Percentiles rank a stretch among this genome's conserved stretches.
Conservation (phyloP, 148 eudicot genomes). For the Mesembryanthemum crystallinum region DNA sequence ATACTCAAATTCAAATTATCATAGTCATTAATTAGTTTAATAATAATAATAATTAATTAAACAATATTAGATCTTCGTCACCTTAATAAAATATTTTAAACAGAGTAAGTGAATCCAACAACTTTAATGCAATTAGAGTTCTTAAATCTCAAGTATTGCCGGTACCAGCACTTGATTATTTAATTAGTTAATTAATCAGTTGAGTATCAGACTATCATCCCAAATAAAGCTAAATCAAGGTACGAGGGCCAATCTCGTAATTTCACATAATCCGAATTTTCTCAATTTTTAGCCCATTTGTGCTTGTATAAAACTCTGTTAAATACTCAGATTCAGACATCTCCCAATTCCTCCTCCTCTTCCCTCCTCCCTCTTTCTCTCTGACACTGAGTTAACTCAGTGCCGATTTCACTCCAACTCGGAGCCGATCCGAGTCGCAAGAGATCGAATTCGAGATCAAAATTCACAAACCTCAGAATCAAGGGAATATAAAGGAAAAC, state of each 20-base stretch:
- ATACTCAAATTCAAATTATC: no score
- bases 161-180: background rate
- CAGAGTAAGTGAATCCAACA: background rate
- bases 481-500: background rate
- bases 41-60: no score
- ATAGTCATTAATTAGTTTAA: no score
- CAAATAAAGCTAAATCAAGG: no score
- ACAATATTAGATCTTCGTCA: no score
- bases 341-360: constrained; percentile 1
- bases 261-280: background rate
- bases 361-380: background rate
- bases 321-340: constrained; percentile 8
- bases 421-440: background rate
- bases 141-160: background rate
- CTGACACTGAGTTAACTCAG: background rate
- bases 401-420: no score
- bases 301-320: background rate
- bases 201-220: no score
- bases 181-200: no score
- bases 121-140: background rate
- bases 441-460: background rate
- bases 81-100: no score
- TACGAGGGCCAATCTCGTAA: background rate
- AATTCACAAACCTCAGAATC: no score
- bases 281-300: background rate